Evolutionary conservation across 1,284 basidiomycete genomes (phyloP).

Genomic region (Sanghuangporus sanghuang): DNA sequence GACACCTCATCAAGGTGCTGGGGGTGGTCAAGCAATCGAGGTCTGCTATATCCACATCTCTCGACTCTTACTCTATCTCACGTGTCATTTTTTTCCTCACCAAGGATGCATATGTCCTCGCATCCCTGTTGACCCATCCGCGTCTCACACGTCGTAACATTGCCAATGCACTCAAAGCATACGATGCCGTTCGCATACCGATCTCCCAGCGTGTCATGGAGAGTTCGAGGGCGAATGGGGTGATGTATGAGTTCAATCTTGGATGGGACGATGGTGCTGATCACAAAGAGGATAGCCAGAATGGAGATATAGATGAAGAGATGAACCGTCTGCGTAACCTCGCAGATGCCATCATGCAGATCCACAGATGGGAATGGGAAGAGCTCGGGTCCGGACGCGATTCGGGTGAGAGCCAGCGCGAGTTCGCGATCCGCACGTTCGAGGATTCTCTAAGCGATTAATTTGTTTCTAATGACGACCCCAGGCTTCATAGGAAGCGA

Average conservation of each 20-base stretch:
- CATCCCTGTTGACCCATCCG: constrained; percentile 39
- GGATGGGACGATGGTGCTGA: constrained; percentile 4
- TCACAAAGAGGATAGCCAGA: not conserved
- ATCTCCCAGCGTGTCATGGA: constrained; percentile 14
- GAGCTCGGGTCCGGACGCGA: not conserved
- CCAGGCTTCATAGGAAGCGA: too few species aligned
- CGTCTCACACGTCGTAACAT: constrained; percentile 29
- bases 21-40: constrained; percentile 53
- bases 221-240: constrained; percentile 17
- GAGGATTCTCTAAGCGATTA: not conserved
- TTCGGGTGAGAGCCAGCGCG: constrained; percentile 2
- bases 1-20: constrained; percentile 50
- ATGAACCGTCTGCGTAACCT: not conserved
- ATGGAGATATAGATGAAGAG: constrained; percentile 6
- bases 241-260: constrained; percentile 21
- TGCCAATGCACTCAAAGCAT: constrained; percentile 21
- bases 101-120: constrained; percentile 37
- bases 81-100: not conserved
- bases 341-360: constrained; percentile 10
- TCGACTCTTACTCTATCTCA: not conserved
- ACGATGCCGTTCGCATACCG: constrained; percentile 19
- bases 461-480: not conserved
- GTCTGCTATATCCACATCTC: constrained; percentile 25
- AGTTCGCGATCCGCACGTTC: not conserved
- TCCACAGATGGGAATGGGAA: constrained; percentile 12